Base-by-base conservation (phyloP, 129 eudicot genomes). In the Escallonia rubra region DNA sequence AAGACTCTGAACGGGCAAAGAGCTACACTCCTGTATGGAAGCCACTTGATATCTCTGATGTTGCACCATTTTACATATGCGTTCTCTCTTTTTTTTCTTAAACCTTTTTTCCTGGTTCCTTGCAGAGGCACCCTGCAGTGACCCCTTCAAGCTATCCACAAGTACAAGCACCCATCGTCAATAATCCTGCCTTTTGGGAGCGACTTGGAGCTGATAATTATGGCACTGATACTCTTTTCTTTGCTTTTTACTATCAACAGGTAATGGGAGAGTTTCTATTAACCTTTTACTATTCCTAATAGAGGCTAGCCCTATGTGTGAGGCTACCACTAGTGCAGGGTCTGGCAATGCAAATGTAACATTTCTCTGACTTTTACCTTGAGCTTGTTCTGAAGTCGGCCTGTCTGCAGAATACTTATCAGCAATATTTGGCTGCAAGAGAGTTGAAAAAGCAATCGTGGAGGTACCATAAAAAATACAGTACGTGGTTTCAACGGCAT, bases 61-160 rank as follows among this genome's bases (percentile, higher is more conserved):
- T 68, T 61, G 40, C 51, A 8, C 16, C 41, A 46, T 41, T 46
- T 15, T 47, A 51, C 54, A 2, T 10, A 40, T 14, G 53, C 50
- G 61, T 69, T 16, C 14, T 51, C 46, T 5, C 10, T 12, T 8
- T 48, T 9, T 5, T 48, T 3, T 34, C 50, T 48, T 10, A 7
- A 13, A 56, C 66, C 7, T 65, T 51, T 68, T 12, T 52, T 63
- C 67, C 14, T 50, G 65, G 6, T 7, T 55, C 79, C 48, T 63
- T 74, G 44, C 86, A 93, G 99, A 85, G 96, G 63, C 93, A 94
- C 81, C 99, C 99, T 23, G 79, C 87, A 43, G 89, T 72, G 60
- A 94, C 99, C 61, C 99, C 97, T 67, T 57, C 93, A 51, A 94
- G 97, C 83, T 94, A 84, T 72, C 99, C 99, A 52, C 99, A 94